These are phyloP conservation scores for Penicillium herquei DNA, from an alignment of 495 filamentous ascomycete species.

Conservation along the genomic window DNA sequence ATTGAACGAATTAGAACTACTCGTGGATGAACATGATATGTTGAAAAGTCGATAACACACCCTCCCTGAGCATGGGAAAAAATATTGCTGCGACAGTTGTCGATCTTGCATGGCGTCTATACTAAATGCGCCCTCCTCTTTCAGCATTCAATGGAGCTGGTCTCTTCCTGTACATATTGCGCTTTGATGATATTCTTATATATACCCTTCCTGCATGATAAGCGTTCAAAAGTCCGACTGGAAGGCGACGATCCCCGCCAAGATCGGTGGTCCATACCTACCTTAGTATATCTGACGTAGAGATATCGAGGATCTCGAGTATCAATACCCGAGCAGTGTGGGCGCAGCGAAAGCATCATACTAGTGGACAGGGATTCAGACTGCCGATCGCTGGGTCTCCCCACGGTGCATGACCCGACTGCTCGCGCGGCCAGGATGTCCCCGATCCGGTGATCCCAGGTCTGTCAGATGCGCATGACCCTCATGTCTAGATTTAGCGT, in stretches of 20 bases:
- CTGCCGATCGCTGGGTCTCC: conserved; percentile 5
- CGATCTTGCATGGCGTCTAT: not conserved
- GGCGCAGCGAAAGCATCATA: not conserved
- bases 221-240: not conserved
- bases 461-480: conserved; percentile 22
- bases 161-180: not conserved
- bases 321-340: not conserved
- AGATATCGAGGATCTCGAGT: not conserved
- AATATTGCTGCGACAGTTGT: not conserved
- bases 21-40: not conserved
- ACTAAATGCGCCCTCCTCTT: not conserved
- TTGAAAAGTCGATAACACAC: not conserved
- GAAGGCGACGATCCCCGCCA: not conserved
- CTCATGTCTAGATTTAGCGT: not conserved
- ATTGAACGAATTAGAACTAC: not conserved
- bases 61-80: not conserved
- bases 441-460: conserved; percentile 19
- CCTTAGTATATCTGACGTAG: not conserved
- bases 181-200: not conserved
- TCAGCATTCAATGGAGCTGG: not conserved
- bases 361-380: not conserved
- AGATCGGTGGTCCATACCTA: not conserved
- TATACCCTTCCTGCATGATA: not conserved
- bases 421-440: conserved; percentile 9
- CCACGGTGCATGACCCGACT: conserved; percentile 18